Conservation (phyloP, 1,284 basidiomycete genomes). For the Microbotryum scabiosae region DNA sequence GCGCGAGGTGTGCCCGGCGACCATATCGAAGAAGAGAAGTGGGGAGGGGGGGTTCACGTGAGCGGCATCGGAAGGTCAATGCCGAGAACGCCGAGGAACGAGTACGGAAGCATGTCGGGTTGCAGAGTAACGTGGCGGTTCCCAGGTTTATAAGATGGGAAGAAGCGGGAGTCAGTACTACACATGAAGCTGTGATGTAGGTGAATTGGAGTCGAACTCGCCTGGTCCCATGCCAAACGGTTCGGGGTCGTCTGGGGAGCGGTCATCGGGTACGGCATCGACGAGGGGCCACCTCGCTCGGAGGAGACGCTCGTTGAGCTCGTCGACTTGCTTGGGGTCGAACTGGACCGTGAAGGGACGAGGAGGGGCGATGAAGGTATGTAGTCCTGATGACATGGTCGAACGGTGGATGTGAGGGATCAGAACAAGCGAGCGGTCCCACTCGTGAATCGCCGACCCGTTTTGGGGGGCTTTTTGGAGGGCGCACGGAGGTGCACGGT, state of each 20-base stretch:
- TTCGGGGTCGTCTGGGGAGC: neutral
- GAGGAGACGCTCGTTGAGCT: constrained; percentile 10
- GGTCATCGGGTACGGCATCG: constrained; percentile 9
- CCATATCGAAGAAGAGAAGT: neutral
- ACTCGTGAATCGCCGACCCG: too few relatives aligned
- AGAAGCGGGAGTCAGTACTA: too few relatives aligned
- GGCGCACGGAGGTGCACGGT: too few relatives aligned
- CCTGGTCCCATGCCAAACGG: constrained; percentile 9
- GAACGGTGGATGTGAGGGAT: too few relatives aligned
- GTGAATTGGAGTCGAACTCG: neutral
- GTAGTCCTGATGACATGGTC: neutral
- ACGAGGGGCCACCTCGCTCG: constrained; percentile 13
- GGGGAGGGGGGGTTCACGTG: neutral
- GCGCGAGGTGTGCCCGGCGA: neutral
- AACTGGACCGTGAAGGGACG: constrained; percentile 13
- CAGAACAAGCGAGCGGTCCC: too few relatives aligned
- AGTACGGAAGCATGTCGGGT: neutral
- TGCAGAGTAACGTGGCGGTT: neutral
- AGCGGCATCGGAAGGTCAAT: neutral
- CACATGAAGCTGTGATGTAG: too few relatives aligned
- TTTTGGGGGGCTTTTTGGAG: too few relatives aligned
- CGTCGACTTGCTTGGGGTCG: neutral
- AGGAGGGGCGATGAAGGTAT: constrained; percentile 1
- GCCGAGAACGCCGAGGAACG: neutral
- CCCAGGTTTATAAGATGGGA: too few relatives aligned